Conservation (phyloP, 2,329 filamentous ascomycete genomes). For the Aphanocladium album region DNA sequence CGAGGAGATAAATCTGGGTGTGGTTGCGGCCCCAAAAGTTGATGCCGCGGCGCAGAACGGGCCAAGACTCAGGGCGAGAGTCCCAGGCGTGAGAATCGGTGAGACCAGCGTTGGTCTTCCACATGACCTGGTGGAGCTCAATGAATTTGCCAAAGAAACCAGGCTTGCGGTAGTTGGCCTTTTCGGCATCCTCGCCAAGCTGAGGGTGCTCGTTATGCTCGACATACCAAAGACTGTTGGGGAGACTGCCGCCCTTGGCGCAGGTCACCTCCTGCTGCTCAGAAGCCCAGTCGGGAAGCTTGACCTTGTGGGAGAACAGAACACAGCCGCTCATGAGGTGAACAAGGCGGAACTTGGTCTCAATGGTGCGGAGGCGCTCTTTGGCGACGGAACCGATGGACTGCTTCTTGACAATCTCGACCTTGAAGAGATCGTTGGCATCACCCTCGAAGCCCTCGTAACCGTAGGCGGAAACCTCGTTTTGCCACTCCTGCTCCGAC, state of each 20-base stretch:
- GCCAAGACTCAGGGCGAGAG: slow-evolving; percentile 90
- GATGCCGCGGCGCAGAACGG: slow-evolving; percentile 85
- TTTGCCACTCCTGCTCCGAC: slow-evolving; percentile 88
- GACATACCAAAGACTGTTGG: slow-evolving; percentile 96
- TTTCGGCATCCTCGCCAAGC: slow-evolving; percentile 71
- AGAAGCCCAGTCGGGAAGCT: slow-evolving; percentile 95
- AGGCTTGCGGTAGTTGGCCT: slow-evolving; percentile 91
- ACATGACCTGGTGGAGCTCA: slow-evolving; percentile 98
- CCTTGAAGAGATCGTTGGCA: slow-evolving; percentile 90
- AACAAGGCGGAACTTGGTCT: slow-evolving; percentile 92
- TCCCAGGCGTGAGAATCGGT: slow-evolving; percentile 98
- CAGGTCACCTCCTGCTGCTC: slow-evolving; percentile 99
- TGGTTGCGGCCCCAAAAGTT: slow-evolving; percentile 98
- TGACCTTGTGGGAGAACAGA: slow-evolving; percentile 97
- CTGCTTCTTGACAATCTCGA: slow-evolving; percentile 90
- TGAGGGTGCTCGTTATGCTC: slow-evolving; percentile 83
- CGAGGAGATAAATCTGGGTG: slow-evolving; percentile 93
- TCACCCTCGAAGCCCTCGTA: slow-evolving; percentile 96
- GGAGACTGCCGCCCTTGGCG: slow-evolving; percentile 81
- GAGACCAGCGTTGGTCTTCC: slow-evolving; percentile 93
- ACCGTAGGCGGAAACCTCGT: slow-evolving; percentile 93
- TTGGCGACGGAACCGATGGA: slow-evolving; percentile 76
- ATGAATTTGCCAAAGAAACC: slow-evolving; percentile 98
- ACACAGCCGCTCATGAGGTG: slow-evolving; percentile 96
- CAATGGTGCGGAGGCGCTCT: slow-evolving; percentile 82